A percentile compares a stretch with the other conserved stretches of the same genome.
Conservation (phyloP, 2,329 filamentous ascomycete genomes). For the Thelonectria olida region DNA sequence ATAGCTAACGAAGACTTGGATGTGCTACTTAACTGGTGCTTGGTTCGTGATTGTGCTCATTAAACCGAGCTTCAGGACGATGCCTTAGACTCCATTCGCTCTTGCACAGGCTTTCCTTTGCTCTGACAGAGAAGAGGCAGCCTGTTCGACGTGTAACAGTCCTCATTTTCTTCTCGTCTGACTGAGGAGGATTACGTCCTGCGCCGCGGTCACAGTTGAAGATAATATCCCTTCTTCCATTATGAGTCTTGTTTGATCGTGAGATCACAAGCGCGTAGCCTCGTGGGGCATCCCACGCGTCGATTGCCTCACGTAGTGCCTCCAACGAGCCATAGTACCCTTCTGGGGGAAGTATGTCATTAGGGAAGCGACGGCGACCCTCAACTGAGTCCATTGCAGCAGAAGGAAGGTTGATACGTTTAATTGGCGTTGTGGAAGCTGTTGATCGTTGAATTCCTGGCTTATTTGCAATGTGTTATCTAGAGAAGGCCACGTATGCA, state of each 20-base stretch:
- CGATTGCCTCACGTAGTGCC: neutral
- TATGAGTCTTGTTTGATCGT: neutral
- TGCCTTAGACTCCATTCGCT: neutral
- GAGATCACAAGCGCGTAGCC: neutral
- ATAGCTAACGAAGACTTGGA: neutral
- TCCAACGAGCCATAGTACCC: neutral
- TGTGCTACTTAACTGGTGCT: neutral
- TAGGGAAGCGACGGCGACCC: neutral
- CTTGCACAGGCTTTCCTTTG: neutral
- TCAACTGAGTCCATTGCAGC: neutral
- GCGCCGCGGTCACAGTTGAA: neutral
- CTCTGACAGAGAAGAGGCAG: neutral
- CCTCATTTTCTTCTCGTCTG: neutral
- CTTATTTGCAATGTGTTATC: no score
- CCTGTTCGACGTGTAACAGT: neutral
- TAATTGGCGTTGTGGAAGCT: neutral
- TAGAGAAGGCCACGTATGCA: no score
- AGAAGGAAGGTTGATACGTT: no score
- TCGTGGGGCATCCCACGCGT: neutral
- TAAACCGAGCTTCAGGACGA: neutral
- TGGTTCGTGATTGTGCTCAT: neutral
- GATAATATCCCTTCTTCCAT: neutral
- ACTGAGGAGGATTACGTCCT: neutral
- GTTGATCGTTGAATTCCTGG: no score
- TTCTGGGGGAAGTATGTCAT: slow-evolving; percentile 1